Base-by-base conservation (phyloP, 1,139 yeast species). In the Chernovozyma aurita region DNA sequence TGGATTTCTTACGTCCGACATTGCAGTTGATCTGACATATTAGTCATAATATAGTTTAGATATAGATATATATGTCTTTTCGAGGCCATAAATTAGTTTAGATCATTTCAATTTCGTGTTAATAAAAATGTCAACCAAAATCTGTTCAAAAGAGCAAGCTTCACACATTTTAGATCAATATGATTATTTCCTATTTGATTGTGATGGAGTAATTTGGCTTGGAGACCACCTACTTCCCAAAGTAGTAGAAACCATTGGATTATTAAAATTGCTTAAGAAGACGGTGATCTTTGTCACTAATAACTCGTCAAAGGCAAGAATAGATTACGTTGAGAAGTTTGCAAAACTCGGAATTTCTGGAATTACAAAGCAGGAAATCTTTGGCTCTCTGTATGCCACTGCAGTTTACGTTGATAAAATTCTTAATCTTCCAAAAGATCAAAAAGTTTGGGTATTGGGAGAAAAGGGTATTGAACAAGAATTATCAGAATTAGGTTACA, bases 311-410 rank as follows among this genome's bases (percentile, higher is more conserved):
- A 92, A 92, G 59, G 83, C 96, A 2, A 70, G 98, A 44, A 60
- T 65, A 34, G 83, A 82, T 34, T 92, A 94, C 57, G 71, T 85
- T 32, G 63, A 69, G 45, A 94, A 92, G 61, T 87, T 92, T 53
- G 72, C 67, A 13, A 76, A 78, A 40, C 74, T 86, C 42, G 97
- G 97, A 1, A 73, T 90, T 38, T 50, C 57, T 4, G 72, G 67
- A 2, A 80, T 85, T 22, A 63, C 68, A 14, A 78, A 79, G 52
- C 78, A 77, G 31, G 95, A 90, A 53, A 78, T 92, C 12, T 90
- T 92, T 56, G 95, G 97, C 4, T 85, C 95, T 1, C 82, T 96
- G 1, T 92, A 83, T 59, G 95, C 97, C 4, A 74, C 95, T 24
- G 96, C 97, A 0, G 78, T 90, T 13, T 90, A 92, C 53, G 70